Evolutionary conservation across 371 early-diverging fungal species (phyloP), one percentile per base, ranked within the genome.

Genomic region (Mycotypha africana): DNA sequence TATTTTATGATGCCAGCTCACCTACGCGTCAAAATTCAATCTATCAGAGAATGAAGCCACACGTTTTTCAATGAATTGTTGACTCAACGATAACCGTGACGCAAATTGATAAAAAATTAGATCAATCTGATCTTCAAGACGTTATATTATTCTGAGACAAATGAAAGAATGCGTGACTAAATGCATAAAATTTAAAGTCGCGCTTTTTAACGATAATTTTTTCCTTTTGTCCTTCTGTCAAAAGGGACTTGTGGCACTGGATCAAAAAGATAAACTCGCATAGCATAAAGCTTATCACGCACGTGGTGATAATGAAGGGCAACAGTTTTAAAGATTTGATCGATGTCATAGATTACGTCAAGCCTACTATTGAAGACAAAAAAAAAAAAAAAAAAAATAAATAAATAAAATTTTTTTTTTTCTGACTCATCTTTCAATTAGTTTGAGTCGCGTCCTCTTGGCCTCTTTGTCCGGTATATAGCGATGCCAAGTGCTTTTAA

Each of bases 1-100:
- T 95, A 39, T 93, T 95, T 66, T 82, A 83, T 59, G 92, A 91
- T 33, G 91, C 92, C 35, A 91, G 92, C 24, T 83, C 84, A 0
- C 93, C 93, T 8, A 93, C 86, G n/a, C n/a, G n/a, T n/a, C n/a
- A n/a, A n/a, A n/a, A n/a, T n/a, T n/a, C n/a, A n/a, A n/a, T n/a
- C n/a, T n/a, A n/a, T n/a, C n/a, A n/a, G n/a, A n/a, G 17, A 87
- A 92, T 23, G 95, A 94, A 38, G 93, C 93, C 19, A 92, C 93
- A 46, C 84, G 78, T 54, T 32, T 67, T 81, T 64, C 89, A 93
- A 53, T 95, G 86, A 78, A 70, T 93, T 44, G 83, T 87, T 30
- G 95, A 95, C 60, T 82, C 54, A 32, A 53, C 6, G 30, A 12
- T 28, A n/a, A n/a, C n/a, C n/a, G n/a, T n/a, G n/a, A n/a, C n/a